Conservation (phyloP, 805 yeast species). For the Lachancea kluyveri region DNA sequence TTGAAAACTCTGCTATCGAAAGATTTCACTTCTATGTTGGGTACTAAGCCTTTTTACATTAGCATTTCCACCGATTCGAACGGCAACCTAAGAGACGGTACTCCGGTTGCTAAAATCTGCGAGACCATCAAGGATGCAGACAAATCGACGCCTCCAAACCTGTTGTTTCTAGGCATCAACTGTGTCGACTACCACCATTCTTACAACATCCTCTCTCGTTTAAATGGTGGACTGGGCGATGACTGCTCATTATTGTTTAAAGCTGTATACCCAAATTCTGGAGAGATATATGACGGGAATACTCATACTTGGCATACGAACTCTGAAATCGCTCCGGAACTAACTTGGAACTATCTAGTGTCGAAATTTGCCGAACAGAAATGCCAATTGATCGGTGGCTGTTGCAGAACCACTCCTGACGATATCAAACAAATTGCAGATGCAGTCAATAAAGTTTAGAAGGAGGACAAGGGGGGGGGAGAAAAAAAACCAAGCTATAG, state of each 20-base stretch:
- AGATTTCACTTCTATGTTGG: constrained; percentile 25
- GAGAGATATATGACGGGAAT: constrained; percentile 51
- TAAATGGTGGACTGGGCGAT: constrained; percentile 1
- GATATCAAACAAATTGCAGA: constrained; percentile 22
- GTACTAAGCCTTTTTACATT: constrained; percentile 34
- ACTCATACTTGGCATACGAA: constrained; percentile 38
- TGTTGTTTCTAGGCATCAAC: constrained; percentile 4
- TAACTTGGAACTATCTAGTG: constrained; percentile 35
- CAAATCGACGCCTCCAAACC: background rate
- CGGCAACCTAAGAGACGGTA: constrained; percentile 41
- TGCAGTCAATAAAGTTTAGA: no score
- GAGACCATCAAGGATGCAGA: background rate
- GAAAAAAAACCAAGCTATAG: background rate
- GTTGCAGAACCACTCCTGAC: constrained; percentile 63
- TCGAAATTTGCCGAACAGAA: constrained; percentile 35
- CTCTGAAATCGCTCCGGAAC: constrained; percentile 15
- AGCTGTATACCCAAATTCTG: constrained; percentile 61
- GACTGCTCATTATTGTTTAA: constrained; percentile 1
- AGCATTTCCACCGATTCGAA: constrained; percentile 32
- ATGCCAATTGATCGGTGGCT: constrained; percentile 60
- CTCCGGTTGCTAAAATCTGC: constrained; percentile 15
- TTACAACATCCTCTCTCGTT: background rate
- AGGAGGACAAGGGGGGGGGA: background rate
- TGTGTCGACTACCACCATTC: constrained; percentile 4
- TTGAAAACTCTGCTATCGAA: constrained; percentile 36